Evolutionary conservation across 192 early-diverging fungal species (phyloP).

Genomic region (Backusella tuberculispora): DNA sequence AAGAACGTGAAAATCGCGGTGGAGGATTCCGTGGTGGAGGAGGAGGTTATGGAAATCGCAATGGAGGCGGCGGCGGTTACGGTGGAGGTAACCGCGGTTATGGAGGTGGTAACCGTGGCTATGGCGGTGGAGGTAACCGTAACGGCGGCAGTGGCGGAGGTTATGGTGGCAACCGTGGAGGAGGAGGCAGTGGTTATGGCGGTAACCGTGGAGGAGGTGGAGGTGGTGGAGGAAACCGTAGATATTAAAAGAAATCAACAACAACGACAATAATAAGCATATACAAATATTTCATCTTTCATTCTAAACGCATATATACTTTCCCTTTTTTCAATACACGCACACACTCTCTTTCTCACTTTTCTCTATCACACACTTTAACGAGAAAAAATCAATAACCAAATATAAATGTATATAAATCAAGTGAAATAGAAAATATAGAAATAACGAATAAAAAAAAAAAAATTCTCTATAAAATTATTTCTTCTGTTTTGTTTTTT

Average conservation of each 20-base stretch:
- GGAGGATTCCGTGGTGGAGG: constrained; percentile 47
- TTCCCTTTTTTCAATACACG: neutral
- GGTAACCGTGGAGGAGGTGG: neutral
- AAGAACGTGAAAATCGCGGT: constrained; percentile 50
- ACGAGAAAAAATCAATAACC: neutral
- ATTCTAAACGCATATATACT: neutral
- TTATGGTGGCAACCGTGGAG: neutral
- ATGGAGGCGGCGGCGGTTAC: constrained; percentile 49
- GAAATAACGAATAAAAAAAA: neutral
- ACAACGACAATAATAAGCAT: neutral
- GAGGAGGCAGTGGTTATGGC: neutral
- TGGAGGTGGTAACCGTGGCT: constrained; percentile 43
- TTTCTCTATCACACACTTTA: neutral
- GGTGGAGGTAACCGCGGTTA: constrained; percentile 44
- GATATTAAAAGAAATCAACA: neutral
- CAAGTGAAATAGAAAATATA: too few relatives aligned
- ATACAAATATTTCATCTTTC: neutral
- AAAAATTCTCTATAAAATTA: neutral
- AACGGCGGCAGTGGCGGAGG: constrained; percentile 36
- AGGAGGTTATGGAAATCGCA: constrained; percentile 46
- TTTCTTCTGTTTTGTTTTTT: neutral
- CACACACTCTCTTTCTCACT: neutral
- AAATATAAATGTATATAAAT: constrained; percentile 9
- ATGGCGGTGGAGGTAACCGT: constrained; percentile 48
- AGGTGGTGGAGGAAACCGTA: neutral